phyloP scores from a whole-genome alignment of 306 rosid species.

The barrel medic (Medicago truncatula) region MtrunA17r5.0-ANR NC_053048.1:236501-237000 shows the following conservation, averaged over 20 bases:
- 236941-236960: neutral
- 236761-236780: neutral
- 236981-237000: constrained; percentile 3
- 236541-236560: too few relatives aligned
- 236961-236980: constrained; percentile 1
- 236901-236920: neutral
- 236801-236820: neutral
- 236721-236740: neutral
- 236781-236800: neutral
- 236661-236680: neutral
- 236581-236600: too few relatives aligned
- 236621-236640: too few relatives aligned
- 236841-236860: neutral
- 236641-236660: constrained; percentile 3
- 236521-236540: too few relatives aligned
- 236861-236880: neutral
- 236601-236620: too few relatives aligned
- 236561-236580: too few relatives aligned
- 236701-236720: neutral
- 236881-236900: constrained; percentile 7
- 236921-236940: neutral
- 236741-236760: neutral
- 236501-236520: too few relatives aligned
- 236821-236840: neutral
- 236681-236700: neutral